Evolutionary conservation across 1,139 yeast species (phyloP).

Genomic region (Kazachstania sp.): DNA sequence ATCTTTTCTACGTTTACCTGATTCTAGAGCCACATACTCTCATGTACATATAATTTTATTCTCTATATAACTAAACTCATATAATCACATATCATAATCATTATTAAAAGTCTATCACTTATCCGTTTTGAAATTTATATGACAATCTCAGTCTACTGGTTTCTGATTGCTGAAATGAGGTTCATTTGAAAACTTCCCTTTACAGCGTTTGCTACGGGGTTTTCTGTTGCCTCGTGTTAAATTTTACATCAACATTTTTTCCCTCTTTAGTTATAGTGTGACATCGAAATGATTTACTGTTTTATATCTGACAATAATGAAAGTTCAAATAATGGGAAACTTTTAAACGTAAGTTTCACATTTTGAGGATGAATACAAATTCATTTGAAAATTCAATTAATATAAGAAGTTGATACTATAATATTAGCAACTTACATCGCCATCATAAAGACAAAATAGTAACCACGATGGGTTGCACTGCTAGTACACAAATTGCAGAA

Average conservation of each 20-base stretch:
- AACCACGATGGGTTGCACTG: constrained; percentile 55
- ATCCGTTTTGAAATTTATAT: too few relatives aligned
- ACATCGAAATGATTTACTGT: too few relatives aligned
- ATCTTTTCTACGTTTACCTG: background rate
- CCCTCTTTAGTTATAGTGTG: too few relatives aligned
- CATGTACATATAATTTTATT: background rate
- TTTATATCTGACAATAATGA: too few relatives aligned
- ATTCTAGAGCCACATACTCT: background rate
- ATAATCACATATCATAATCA: background rate
- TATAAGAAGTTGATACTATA: background rate
- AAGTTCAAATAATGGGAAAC: too few relatives aligned
- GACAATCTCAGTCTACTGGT: too few relatives aligned
- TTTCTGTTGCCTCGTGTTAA: background rate
- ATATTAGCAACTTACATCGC: background rate
- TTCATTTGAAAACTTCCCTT: background rate
- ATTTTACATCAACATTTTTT: background rate
- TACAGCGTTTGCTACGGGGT: background rate
- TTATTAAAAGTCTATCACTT: background rate
- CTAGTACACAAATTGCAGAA: constrained; percentile 41
- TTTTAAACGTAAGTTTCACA: too few relatives aligned
- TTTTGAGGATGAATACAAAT: too few relatives aligned
- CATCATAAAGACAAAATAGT: background rate
- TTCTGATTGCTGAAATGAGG: background rate
- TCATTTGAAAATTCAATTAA: too few relatives aligned
- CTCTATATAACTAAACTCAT: too few relatives aligned